These are phyloP conservation scores for Saccharata proteae DNA, from an alignment of 2,329 filamentous ascomycete species.

Conservation along the genomic window DNA sequence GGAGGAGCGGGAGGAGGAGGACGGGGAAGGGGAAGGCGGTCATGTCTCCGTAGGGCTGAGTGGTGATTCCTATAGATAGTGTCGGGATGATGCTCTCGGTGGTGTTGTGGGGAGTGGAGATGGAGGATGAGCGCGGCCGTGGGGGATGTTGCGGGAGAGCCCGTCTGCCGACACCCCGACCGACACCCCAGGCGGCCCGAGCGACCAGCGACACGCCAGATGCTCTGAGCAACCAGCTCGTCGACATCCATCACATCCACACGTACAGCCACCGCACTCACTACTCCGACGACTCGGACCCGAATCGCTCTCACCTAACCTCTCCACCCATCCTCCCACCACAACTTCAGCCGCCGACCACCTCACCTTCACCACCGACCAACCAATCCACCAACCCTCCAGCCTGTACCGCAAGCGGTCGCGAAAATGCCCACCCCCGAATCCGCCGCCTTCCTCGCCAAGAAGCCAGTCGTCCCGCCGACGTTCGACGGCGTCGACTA, in stretches of 20 bases:
- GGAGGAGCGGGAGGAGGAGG: constrained; percentile 5
- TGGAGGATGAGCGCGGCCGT: too few species aligned
- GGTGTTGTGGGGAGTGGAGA: too few species aligned
- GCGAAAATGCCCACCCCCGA: constrained; percentile 67
- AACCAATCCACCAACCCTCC: neutral
- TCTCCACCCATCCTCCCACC: constrained; percentile 1
- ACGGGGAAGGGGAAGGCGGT: constrained; percentile 3
- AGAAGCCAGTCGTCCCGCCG: constrained; percentile 70
- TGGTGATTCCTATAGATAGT: constrained; percentile 4
- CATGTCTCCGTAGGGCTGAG: neutral
- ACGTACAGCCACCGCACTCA: neutral
- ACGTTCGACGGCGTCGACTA: constrained; percentile 82
- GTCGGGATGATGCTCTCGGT: too few species aligned
- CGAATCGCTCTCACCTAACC: neutral
- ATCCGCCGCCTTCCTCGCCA: constrained; percentile 67
- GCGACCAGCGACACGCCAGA: too few species aligned
- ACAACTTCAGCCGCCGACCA: constrained; percentile 1
- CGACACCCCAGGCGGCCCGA: too few species aligned
- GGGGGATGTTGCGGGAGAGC: too few species aligned
- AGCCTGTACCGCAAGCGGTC: constrained; percentile 1
- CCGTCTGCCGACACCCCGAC: too few species aligned
- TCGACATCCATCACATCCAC: constrained; percentile 1
- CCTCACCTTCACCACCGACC: neutral
- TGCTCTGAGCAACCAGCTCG: constrained; percentile 1
- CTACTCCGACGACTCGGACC: neutral